Conservation (phyloP, 2,329 filamentous ascomycete species). For the Pseudogymnoascus sp. region DNA sequence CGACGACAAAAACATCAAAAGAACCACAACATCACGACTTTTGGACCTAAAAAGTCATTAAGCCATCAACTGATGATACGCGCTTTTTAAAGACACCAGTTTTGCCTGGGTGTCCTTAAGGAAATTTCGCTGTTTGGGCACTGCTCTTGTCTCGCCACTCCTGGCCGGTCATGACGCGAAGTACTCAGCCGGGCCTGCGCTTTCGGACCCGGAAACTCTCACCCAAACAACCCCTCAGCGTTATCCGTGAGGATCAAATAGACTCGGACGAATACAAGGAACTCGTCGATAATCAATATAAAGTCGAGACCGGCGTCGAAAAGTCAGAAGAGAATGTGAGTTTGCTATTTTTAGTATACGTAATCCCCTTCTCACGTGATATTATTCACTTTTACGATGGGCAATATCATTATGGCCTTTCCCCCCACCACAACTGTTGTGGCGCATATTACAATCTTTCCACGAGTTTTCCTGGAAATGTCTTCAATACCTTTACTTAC, state of each 20-base stretch:
- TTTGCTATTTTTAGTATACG: conserved; percentile 29
- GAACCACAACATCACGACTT: conserved; percentile 19
- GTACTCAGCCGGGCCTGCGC: conserved; percentile 11
- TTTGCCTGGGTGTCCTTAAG: conserved; percentile 14
- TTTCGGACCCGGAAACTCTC: conserved; percentile 26
- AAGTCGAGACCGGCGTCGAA: conserved; percentile 93
- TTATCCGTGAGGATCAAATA: conserved; percentile 86
- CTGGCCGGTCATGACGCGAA: conserved; percentile 11
- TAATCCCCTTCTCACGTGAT: conserved; percentile 22
- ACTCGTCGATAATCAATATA: conserved; percentile 65
- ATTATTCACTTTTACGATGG: conserved; percentile 1
- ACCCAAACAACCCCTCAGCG: conserved; percentile 21
- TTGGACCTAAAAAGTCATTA: conserved; percentile 16
- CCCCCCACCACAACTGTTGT: neutral
- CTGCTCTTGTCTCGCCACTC: neutral
- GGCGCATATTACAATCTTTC: conserved; percentile 9
- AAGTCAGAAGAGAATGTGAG: conserved; percentile 95
- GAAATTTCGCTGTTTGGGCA: conserved; percentile 10
- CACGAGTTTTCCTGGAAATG: neutral
- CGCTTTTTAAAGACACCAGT: conserved; percentile 13
- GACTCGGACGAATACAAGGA: conserved; percentile 80
- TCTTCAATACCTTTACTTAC: conserved; percentile 14
- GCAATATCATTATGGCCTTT: conserved; percentile 1
- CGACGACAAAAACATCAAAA: conserved; percentile 17
- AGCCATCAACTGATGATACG: conserved; percentile 25